Evolutionary conservation across 2,329 filamentous ascomycete genomes (phyloP).

Genomic region (Clonostachys byssicola): DNA sequence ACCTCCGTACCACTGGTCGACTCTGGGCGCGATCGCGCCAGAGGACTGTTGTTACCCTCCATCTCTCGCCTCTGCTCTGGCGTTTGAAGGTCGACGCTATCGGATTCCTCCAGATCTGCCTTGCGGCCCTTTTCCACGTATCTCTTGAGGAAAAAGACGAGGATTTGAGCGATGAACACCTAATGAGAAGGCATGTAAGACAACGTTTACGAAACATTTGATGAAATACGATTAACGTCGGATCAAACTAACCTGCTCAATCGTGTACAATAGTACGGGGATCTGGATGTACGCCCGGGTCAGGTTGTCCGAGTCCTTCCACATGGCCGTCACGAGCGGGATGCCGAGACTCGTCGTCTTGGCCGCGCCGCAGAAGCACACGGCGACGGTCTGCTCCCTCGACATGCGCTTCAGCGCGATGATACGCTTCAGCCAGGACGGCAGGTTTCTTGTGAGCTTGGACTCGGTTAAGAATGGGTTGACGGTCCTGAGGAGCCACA

Average conservation of each 20-base stretch:
- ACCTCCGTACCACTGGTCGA: too few relatives aligned
- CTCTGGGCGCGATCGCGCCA: too few relatives aligned
- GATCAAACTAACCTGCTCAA: conserved; percentile 39
- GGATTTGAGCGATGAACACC: conserved; percentile 37
- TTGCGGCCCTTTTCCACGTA: conserved; percentile 20
- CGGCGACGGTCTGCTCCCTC: conserved; percentile 60
- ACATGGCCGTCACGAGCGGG: conserved; percentile 66
- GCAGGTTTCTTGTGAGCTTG: conserved; percentile 15
- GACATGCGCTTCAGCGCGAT: conserved; percentile 49
- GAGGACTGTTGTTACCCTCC: too few relatives aligned
- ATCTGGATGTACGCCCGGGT: conserved; percentile 57
- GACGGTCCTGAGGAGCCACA: conserved; percentile 18
- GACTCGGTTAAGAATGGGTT: conserved; percentile 27
- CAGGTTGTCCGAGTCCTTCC: conserved; percentile 46
- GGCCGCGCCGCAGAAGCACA: conserved; percentile 70
- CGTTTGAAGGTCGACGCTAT: too few relatives aligned
- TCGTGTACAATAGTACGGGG: conserved; percentile 58
- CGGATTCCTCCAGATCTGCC: not conserved
- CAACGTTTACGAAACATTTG: conserved; percentile 1
- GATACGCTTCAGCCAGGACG: conserved; percentile 14
- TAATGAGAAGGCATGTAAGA: not conserved
- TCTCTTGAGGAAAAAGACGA: conserved; percentile 42
- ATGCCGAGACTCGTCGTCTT: conserved; percentile 71
- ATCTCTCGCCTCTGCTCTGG: too few relatives aligned
- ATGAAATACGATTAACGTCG: conserved; percentile 8